These are phyloP conservation scores for Wickerhamiella nectarea DNA, from an alignment of 805 yeast genomes.

Conservation along the genomic window DNA sequence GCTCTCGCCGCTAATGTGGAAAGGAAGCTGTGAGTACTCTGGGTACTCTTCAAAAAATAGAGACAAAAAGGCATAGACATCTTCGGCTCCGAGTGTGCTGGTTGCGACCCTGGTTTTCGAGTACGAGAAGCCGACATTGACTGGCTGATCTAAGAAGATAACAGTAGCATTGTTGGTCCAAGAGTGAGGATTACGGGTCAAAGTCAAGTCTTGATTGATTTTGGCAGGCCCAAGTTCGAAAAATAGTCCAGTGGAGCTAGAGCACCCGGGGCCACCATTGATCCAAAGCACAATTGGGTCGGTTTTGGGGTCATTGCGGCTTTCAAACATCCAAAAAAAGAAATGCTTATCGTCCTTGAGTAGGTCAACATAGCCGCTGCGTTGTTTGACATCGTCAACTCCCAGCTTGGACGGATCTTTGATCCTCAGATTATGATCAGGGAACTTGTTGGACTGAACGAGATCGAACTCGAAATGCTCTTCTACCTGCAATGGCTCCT, in stretches of 20 bases:
- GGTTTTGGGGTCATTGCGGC: conserved; percentile 64
- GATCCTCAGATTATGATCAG: conserved; percentile 44
- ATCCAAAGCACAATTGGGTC: conserved; percentile 86
- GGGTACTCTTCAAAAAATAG: conserved; percentile 83
- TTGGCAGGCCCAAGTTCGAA: conserved; percentile 89
- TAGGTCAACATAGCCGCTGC: conserved; percentile 62
- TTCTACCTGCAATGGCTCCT: neutral
- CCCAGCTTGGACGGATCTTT: conserved; percentile 56
- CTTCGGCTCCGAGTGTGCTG: conserved; percentile 59
- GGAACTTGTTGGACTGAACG: conserved; percentile 10
- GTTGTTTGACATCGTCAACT: conserved; percentile 67
- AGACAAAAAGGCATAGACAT: conserved; percentile 75
- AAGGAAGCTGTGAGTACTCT: conserved; percentile 42
- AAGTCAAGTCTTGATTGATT: conserved; percentile 51
- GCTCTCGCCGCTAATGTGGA: conserved; percentile 91
- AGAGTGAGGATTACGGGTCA: conserved; percentile 70
- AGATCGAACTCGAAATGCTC: neutral
- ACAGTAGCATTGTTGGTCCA: conserved; percentile 93
- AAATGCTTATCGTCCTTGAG: conserved; percentile 82
- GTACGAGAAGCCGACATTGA: conserved; percentile 87
- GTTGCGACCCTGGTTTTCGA: conserved; percentile 23
- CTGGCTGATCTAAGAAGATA: conserved; percentile 89
- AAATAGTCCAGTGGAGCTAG: conserved; percentile 79
- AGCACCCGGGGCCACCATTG: conserved; percentile 98
- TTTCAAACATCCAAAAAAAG: conserved; percentile 85